Percentiles rank a stretch among this genome's conserved stretches.
These are phyloP conservation scores for Nematocida major DNA, from an alignment of 371 early-diverging fungal genomes.

Conservation along the genomic window DNA sequence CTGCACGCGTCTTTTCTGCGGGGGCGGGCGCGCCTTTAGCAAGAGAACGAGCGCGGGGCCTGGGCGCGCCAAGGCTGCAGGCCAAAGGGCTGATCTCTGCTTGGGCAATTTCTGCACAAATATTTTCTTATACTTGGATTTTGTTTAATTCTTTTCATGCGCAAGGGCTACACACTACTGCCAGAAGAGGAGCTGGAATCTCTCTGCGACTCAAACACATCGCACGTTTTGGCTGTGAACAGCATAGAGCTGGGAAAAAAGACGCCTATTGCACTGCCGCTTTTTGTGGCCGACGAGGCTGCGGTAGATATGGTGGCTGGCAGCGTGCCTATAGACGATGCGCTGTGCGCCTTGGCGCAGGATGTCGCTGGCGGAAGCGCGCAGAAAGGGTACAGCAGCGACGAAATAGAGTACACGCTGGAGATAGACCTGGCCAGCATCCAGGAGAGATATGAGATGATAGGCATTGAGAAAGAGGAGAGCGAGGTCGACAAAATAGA, in stretches of 20 bases:
- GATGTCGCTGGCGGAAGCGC: not conserved
- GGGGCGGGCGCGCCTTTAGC: too few species aligned
- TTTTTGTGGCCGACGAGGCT: not conserved
- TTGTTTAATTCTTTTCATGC: not conserved
- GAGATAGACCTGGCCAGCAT: not conserved
- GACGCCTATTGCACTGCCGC: not conserved
- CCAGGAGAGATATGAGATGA: not conserved
- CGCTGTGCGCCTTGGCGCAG: not conserved
- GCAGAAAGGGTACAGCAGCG: not conserved
- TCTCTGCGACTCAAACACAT: not conserved
- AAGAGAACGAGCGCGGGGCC: too few species aligned
- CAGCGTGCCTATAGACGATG: not conserved
- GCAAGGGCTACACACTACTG: constrained; percentile 3
- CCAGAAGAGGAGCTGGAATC: not conserved
- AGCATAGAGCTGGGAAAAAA: not conserved
- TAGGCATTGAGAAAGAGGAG: constrained; percentile 7
- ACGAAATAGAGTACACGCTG: constrained; percentile 2
- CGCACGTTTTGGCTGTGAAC: not conserved
- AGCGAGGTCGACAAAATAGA: not conserved
- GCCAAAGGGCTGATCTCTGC: too few species aligned
- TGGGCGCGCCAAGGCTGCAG: too few species aligned
- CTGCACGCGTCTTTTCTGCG: too few species aligned
- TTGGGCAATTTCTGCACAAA: not conserved
- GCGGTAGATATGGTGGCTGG: not conserved
- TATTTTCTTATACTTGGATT: not conserved